Base-by-base conservation (phyloP, 805 yeast genomes). In the Candida oleophila region DNA sequence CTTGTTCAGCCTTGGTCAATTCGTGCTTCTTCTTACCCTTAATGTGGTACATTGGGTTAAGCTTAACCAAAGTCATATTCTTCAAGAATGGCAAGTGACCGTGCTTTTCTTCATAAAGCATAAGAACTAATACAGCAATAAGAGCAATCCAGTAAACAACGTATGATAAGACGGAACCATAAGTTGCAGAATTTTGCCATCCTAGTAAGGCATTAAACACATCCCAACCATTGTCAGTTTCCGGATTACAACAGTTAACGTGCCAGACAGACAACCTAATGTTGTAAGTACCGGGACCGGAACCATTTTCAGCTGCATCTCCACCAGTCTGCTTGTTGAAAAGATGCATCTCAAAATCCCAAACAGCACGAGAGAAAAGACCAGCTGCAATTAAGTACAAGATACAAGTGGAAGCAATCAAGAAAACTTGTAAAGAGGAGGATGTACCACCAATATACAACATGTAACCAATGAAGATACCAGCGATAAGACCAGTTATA, bases 191-290 rank as follows among this genome's bases (percentile, higher is more conserved):
- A 71, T 92, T 92, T 73, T 90, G 96, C 99, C 99, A 92, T 52
- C 98, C 99, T 53, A 92, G 74, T 47, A 92, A 68, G 22, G 97
- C 89, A 62, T 92, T 92, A 78, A 92, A 92, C 51, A 92, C 83
- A 79, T 90, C 96, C 98, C 98, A 92, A 73, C 97, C 98, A 57
- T 85, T 83, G 69, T 86, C 92, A 49, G 77, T 74, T 67, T 86
- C 91, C 40, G 97, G 97, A 69, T 90, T 90, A 75, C 98, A 92
- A 73, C 97, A 92, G 78, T 92, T 90, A 51, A 92, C 95, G 71
- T 92, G 99, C 91, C 96, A 92, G 22, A 92, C 97, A 12, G 87
- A 70, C 60, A 78, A 78, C 43, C 74, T 59, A 59, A 92, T 81
- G 68, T 92, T 84, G 70, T 92, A 92, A 21, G 97, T 85, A 63